Conservation (phyloP, 2,329 filamentous ascomycete genomes). For the Diaporthe longicolla region DNA sequence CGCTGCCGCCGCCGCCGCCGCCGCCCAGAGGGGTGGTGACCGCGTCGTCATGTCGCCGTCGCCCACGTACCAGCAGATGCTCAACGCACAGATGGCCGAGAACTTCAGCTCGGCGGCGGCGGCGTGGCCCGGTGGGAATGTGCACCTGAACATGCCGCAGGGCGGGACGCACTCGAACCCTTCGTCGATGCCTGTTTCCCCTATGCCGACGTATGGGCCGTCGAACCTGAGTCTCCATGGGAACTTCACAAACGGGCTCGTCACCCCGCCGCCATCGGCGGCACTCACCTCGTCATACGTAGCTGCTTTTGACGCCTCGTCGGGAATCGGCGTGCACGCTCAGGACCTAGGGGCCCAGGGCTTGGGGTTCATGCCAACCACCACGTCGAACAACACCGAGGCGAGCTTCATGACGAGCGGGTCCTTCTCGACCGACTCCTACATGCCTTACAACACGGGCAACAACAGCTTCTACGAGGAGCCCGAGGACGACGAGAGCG, state of each 20-base stretch:
- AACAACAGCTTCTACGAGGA: conserved; percentile 39
- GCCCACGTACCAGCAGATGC: conserved; percentile 64
- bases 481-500: conserved; percentile 41
- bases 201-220: conserved; percentile 38
- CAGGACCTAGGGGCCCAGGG: conserved; percentile 50
- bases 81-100: conserved; percentile 70
- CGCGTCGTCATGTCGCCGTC: conserved; percentile 67
- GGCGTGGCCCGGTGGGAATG: conserved; percentile 56
- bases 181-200: conserved; percentile 41
- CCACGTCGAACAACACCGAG: conserved; percentile 50
- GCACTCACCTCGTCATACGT: conserved; percentile 64
- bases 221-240: conserved; percentile 59
- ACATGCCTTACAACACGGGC: conserved; percentile 45
- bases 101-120: conserved; percentile 62
- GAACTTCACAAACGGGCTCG: conserved; percentile 66
- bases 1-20: conserved; percentile 31
- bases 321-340: conserved; percentile 44
- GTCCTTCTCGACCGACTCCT: conserved; percentile 46
- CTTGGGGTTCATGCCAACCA: conserved; percentile 56
- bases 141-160: conserved; percentile 27
- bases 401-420: conserved; percentile 48
- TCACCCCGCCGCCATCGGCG: conserved; percentile 70
- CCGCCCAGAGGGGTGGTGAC: conserved; percentile 50
- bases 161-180: conserved; percentile 34
- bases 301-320: conserved; percentile 57